Percentiles rank a stretch among this genome's conserved stretches.
Evolutionary conservation across 78 protist species (phyloP).

Genomic region (Cavenderia fasciculata): DNA sequence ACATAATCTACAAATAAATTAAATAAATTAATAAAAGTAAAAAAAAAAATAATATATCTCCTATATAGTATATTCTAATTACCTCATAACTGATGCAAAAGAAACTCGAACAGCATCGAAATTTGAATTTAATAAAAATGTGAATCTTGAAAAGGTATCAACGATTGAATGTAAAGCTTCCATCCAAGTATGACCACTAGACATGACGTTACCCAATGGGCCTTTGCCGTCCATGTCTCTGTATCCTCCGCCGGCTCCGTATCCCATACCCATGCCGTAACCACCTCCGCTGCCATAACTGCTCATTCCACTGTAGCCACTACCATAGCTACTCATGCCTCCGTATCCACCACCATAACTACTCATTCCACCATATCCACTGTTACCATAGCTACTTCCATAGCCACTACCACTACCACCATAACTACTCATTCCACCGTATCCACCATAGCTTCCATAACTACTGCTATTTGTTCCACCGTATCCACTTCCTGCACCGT

Average conservation of each 20-base stretch:
- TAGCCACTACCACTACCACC: slow-evolving; percentile 32
- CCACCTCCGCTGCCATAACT: slow-evolving; percentile 29
- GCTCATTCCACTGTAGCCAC: slow-evolving; percentile 26
- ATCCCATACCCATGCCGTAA: background rate
- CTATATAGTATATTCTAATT: background rate
- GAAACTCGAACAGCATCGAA: slow-evolving; percentile 77
- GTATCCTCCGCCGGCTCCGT: background rate
- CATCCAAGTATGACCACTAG: slow-evolving; percentile 16
- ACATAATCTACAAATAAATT: slow-evolving; percentile 9
- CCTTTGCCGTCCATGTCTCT: background rate
- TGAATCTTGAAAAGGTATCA: slow-evolving; percentile 30
- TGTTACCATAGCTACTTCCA: slow-evolving; percentile 26
- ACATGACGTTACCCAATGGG: background rate
- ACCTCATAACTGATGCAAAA: slow-evolving; percentile 58
- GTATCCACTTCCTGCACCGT: slow-evolving; percentile 1
- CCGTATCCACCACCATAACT: slow-evolving; percentile 40
- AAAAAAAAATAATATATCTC: too few relatives aligned
- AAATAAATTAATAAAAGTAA: too few relatives aligned
- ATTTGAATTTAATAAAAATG: slow-evolving; percentile 48
- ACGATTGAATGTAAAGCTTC: slow-evolving; percentile 34
- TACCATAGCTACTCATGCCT: slow-evolving; percentile 16
- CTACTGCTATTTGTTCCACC: slow-evolving; percentile 7
- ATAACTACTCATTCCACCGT: slow-evolving; percentile 25
- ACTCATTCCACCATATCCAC: background rate
- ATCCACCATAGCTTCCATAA: slow-evolving; percentile 46